phyloP scores from a whole-genome alignment of 208 protist species.

The Trypanosoma conorhini region DNA sequence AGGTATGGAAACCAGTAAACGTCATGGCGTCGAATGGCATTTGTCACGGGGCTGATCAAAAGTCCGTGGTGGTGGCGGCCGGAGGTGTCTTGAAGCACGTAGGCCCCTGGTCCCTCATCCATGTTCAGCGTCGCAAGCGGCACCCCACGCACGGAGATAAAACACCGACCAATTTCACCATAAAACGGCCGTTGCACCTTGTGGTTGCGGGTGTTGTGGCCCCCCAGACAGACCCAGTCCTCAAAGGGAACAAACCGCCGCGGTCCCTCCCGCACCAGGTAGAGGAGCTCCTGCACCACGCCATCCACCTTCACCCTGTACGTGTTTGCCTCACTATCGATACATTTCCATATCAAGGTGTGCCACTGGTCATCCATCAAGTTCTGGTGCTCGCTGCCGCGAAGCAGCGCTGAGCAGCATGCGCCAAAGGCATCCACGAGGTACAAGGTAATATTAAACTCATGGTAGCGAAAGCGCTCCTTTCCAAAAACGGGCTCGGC shows the following conservation, averaged over 20 bases:
- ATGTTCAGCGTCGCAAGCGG: conserved; percentile 74
- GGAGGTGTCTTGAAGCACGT: conserved; percentile 77
- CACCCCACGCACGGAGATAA: conserved; percentile 65
- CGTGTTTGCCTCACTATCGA: conserved; percentile 87
- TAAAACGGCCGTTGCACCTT: conserved; percentile 63
- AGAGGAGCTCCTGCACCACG: conserved; percentile 77
- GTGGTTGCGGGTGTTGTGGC: conserved; percentile 88
- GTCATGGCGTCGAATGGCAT: conserved; percentile 70
- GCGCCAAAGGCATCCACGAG: conserved; percentile 81
- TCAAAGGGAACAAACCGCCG: conserved; percentile 67
- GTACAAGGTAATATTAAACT: conserved; percentile 83
- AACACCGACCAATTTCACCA: conserved; percentile 76
- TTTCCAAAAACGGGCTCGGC: conserved; percentile 77
- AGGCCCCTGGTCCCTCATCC: conserved; percentile 81
- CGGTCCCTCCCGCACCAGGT: conserved; percentile 77
- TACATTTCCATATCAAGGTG: conserved; percentile 83
- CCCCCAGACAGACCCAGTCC: conserved; percentile 83
- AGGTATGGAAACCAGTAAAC: conserved; percentile 72
- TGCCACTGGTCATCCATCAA: conserved; percentile 90
- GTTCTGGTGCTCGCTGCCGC: conserved; percentile 79
- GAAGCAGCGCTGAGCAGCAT: conserved; percentile 80
- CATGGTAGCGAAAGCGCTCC: conserved; percentile 83
- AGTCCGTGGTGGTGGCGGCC: conserved; percentile 76
- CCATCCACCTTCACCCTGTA: conserved; percentile 89
- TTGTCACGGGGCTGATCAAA: conserved; percentile 60